Evolutionary conservation across 768 basidiomycete genomes (phyloP).

Genomic region (Suillus spraguei): DNA sequence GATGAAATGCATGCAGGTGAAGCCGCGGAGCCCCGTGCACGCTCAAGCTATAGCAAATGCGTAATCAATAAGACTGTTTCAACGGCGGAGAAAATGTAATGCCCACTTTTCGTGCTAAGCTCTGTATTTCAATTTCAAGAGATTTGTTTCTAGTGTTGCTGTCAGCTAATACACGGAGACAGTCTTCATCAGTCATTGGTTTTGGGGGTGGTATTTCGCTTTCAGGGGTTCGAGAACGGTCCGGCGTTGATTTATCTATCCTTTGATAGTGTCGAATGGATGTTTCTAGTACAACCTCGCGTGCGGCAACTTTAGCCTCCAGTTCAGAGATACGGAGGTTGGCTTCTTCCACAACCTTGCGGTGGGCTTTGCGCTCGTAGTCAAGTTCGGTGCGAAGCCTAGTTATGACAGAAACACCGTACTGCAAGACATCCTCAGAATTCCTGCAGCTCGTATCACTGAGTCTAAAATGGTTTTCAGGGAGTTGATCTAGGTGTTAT

Average conservation of each 20-base stretch:
- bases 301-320: slow-evolving; percentile 54
- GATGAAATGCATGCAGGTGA: not conserved
- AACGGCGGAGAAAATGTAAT: not conserved
- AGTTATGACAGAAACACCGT: slow-evolving; percentile 47
- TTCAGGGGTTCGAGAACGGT: not conserved
- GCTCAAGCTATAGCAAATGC: not conserved
- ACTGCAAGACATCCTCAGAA: slow-evolving; percentile 36
- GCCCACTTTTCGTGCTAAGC: slow-evolving; percentile 39
- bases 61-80: not conserved
- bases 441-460: slow-evolving; percentile 13
- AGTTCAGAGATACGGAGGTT: slow-evolving; percentile 46
- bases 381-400: slow-evolving; percentile 46
- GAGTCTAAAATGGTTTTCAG: slow-evolving; percentile 1
- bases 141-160: slow-evolving; percentile 43
- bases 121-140: slow-evolving; percentile 47
- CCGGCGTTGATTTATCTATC: not conserved
- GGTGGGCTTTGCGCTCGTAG: slow-evolving; percentile 45
- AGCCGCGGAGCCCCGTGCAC: not conserved
- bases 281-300: slow-evolving; percentile 57
- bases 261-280: slow-evolving; percentile 18
- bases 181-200: slow-evolving; percentile 39
- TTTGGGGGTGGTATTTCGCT: slow-evolving; percentile 19
- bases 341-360: slow-evolving; percentile 39
- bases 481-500: slow-evolving; percentile 23
- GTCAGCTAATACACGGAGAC: slow-evolving; percentile 40